Evolutionary conservation across 768 basidiomycete genomes (phyloP), one percentile per base, ranked within the genome.

Genomic region (Trametes sanguinea): DNA sequence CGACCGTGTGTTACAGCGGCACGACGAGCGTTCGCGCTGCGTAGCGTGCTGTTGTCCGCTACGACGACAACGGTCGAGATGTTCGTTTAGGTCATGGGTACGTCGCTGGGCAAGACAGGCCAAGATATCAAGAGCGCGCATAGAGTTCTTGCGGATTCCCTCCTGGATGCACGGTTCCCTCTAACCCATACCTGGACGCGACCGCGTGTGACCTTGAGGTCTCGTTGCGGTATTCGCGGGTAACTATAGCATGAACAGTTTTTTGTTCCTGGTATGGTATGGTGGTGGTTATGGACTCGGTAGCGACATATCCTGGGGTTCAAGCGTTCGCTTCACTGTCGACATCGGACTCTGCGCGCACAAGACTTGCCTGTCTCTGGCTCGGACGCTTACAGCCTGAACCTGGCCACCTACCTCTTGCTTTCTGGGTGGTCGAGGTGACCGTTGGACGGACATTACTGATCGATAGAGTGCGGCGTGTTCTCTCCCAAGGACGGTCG

Each of bases 281-380:
- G 76, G 75, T 77, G 73, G 72, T 72, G 81, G 81, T 81, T 79
- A 81, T 76, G 81, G 83, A 81, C 79, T 75, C 67, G 55, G 57
- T 27, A 62, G 73, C 74, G 73, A 69, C 76, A 70, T 75, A 73
- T 72, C 68, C 50, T 72, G 70, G 76, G 75, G 73, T 67, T 69
- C 69, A 65, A 73, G 72, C 44, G 71, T 74, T 70, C 74, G 73
- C 77, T 76, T 37, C 74, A 76, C 65, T 65, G 63, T 62, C 65
- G 74, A 74, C 66, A 74, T 67, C 72, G 75, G 74, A 68, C 71
- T 66, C 63, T 73, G 78, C 76, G 76, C 76, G 77, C 78, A 76
- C 76, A 79, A 76, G 74, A 77, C 77, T 78, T 76, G 74, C 80
- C 82, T 84, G 83, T 82, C 78, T 79, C 68, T 67, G 72, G 78